Conservation (phyloP, 768 basidiomycete species). For the Tricholoma sp. region DNA sequence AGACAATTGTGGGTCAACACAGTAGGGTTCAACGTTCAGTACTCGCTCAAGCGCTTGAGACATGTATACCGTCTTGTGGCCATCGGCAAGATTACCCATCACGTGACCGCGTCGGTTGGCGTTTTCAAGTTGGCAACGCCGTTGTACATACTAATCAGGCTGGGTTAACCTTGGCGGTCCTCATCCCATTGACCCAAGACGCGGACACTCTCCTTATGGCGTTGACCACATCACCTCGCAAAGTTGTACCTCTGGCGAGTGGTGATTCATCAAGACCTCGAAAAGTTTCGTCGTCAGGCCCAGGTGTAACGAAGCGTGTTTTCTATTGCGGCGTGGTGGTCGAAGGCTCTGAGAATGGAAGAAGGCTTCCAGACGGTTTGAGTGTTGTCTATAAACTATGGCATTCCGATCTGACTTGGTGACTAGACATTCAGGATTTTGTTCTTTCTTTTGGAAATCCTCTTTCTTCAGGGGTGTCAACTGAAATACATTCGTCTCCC, state of each 20-base stretch:
- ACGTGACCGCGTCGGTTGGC: not conserved
- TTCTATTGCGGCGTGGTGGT: slow-evolving; percentile 91
- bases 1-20: too few relatives aligned
- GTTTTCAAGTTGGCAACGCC: too few relatives aligned
- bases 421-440: slow-evolving; percentile 70
- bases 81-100: too few relatives aligned
- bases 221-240: slow-evolving; percentile 64
- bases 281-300: slow-evolving; percentile 29
- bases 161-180: not conserved
- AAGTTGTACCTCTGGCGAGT: slow-evolving; percentile 65
- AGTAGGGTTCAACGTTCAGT: too few relatives aligned
- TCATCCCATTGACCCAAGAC: not conserved
- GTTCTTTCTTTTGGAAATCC: slow-evolving; percentile 73
- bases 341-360: slow-evolving; percentile 72
- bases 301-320: slow-evolving; percentile 64
- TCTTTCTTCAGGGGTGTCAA: slow-evolving; percentile 47
- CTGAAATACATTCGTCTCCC: slow-evolving; percentile 40
- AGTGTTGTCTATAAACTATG: slow-evolving; percentile 11
- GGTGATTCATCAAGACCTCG: slow-evolving; percentile 55
- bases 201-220: slow-evolving; percentile 39
- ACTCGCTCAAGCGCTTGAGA: too few relatives aligned
- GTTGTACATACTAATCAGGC: too few relatives aligned
- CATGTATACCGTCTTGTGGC: too few relatives aligned
- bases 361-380: slow-evolving; percentile 61
- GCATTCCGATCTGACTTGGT: slow-evolving; percentile 8